phyloP scores from a whole-genome alignment of 495 filamentous ascomycete genomes.

The Beverwykella pulmonaria region DNA sequence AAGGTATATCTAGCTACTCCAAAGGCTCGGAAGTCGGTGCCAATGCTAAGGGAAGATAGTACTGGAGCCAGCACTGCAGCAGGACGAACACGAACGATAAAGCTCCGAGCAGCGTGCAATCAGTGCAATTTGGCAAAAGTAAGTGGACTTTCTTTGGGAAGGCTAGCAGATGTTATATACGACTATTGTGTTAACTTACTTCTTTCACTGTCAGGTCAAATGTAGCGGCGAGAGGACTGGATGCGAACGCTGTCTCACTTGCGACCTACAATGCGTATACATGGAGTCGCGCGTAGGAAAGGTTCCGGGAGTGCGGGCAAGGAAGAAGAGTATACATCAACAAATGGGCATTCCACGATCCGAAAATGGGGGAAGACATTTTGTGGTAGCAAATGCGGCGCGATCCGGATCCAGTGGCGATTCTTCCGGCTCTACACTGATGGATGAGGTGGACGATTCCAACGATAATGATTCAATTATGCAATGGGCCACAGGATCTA shows the following conservation, averaged over 20 bases:
- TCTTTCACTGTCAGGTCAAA: constrained; percentile 11
- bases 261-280: constrained; percentile 15
- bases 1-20: too few species aligned
- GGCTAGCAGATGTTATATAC: background rate
- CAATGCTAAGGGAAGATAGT: too few species aligned
- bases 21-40: too few species aligned
- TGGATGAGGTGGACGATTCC: too few species aligned
- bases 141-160: background rate
- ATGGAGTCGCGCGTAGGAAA: constrained; percentile 25
- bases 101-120: constrained; percentile 24
- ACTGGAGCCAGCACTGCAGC: background rate
- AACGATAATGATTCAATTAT: background rate
- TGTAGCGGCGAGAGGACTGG: constrained; percentile 19
- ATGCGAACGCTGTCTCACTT: constrained; percentile 13
- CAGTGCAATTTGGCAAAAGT: constrained; percentile 21
- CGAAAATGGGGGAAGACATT: background rate
- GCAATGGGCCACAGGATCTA: constrained; percentile 9
- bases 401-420: background rate
- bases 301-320: constrained; percentile 11
- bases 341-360: background rate
- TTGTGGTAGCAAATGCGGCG: background rate
- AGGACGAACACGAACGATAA: background rate
- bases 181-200: background rate
- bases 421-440: background rate
- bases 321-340: constrained; percentile 12